Conservation (phyloP, 2,329 filamentous ascomycete genomes). For the Aspergillus intermedius region DNA sequence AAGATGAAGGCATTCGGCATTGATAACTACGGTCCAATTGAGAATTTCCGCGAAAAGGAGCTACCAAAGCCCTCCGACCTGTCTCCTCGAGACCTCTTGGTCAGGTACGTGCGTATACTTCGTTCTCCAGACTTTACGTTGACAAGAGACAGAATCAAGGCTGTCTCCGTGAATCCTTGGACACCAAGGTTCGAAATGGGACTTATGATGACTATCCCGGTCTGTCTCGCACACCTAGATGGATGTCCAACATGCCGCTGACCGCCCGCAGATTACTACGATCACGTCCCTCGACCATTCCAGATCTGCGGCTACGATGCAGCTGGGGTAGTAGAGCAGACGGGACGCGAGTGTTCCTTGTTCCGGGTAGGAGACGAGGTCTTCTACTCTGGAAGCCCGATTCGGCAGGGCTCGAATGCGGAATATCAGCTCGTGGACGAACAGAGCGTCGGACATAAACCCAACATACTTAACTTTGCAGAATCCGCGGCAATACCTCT, state of each 20-base stretch:
- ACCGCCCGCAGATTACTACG: constrained; percentile 26
- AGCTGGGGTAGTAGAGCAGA: constrained; percentile 33
- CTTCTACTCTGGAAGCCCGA: constrained; percentile 37
- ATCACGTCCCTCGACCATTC: constrained; percentile 16
- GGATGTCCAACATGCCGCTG: background rate
- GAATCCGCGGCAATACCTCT: constrained; percentile 41
- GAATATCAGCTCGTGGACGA: constrained; percentile 40
- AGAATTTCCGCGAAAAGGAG: constrained; percentile 10
- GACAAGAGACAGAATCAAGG: constrained; percentile 23
- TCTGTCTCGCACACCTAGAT: background rate
- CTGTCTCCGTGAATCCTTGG: constrained; percentile 36
- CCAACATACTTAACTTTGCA: constrained; percentile 32
- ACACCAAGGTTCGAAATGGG: constrained; percentile 30
- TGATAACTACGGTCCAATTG: constrained; percentile 12
- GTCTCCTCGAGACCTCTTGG: constrained; percentile 28
- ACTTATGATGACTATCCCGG: constrained; percentile 33
- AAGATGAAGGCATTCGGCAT: constrained; percentile 7
- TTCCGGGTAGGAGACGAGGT: constrained; percentile 41
- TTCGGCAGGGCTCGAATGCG: constrained; percentile 37
- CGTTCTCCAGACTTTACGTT: background rate
- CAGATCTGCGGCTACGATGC: constrained; percentile 43
- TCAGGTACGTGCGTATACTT: constrained; percentile 19
- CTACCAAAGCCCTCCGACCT: constrained; percentile 21
- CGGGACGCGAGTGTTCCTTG: constrained; percentile 24
- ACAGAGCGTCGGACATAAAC: constrained; percentile 35